Evolutionary conservation across 768 basidiomycete genomes (phyloP).

Genomic region (Suillus luteus): DNA sequence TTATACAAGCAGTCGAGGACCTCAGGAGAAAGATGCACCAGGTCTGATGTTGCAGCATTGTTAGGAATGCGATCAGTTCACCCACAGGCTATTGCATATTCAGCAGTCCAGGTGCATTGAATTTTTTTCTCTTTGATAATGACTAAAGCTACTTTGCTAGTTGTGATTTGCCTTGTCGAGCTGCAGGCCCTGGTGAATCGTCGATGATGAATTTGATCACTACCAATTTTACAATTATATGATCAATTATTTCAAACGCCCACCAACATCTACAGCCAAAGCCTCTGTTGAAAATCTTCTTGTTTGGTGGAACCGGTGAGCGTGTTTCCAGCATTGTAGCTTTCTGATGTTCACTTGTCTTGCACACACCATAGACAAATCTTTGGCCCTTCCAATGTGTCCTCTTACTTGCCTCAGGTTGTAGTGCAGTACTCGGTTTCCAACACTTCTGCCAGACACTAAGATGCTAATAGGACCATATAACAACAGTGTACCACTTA

Average conservation of each 20-base stretch:
- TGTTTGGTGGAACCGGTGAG: conserved; percentile 17
- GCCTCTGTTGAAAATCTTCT: conserved; percentile 8
- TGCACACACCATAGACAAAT: neutral
- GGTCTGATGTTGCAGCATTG: conserved; percentile 11
- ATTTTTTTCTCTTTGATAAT: too few relatives aligned
- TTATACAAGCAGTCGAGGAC: neutral
- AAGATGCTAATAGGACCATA: neutral
- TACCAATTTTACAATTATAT: conserved; percentile 18
- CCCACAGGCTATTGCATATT: conserved; percentile 25
- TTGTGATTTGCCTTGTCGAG: neutral
- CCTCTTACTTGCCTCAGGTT: conserved; percentile 4
- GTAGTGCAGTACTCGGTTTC: conserved; percentile 6
- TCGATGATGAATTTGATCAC: conserved; percentile 18
- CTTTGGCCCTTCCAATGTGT: conserved; percentile 1
- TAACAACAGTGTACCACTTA: neutral
- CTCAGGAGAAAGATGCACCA: conserved; percentile 12
- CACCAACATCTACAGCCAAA: neutral
- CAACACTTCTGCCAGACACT: neutral
- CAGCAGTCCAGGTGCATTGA: conserved; percentile 24
- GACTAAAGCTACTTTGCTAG: too few relatives aligned
- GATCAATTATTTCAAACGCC: conserved; percentile 15
- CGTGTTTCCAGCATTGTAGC: neutral
- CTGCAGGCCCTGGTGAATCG: conserved; percentile 8
- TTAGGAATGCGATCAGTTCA: conserved; percentile 18
- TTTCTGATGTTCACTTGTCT: neutral